These are phyloP conservation scores for Globisporangium paddicum DNA, from an alignment of 352 stramenopile genomes.

Conservation along the genomic window DNA sequence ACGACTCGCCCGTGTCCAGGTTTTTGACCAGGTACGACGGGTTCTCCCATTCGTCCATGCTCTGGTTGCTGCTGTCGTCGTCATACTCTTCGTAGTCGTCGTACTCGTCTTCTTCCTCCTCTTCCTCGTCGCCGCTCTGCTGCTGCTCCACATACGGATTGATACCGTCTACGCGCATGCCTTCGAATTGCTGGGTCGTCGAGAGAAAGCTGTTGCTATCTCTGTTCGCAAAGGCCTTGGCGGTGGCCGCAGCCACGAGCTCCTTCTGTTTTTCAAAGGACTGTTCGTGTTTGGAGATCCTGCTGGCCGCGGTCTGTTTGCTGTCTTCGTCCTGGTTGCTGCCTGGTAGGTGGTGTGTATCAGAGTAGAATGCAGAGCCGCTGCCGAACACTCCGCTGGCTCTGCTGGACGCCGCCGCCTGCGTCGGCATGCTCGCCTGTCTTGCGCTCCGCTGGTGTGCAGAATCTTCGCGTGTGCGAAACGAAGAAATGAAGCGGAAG, in stretches of 20 bases:
- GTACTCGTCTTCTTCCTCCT: slow-evolving; percentile 15
- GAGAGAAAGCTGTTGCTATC: slow-evolving; percentile 14
- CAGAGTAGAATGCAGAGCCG: background rate
- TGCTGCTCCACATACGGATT: slow-evolving; percentile 51
- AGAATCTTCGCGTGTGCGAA: background rate
- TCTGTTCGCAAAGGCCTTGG: slow-evolving; percentile 11
- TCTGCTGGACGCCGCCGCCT: background rate
- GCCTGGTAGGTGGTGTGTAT: background rate
- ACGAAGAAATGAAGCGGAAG: background rate
- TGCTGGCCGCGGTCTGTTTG: background rate
- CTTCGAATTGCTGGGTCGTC: background rate
- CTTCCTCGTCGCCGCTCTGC: slow-evolving; percentile 15
- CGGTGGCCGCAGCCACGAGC: slow-evolving; percentile 9
- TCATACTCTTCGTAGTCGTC: slow-evolving; percentile 15
- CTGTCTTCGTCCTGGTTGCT: slow-evolving; percentile 10
- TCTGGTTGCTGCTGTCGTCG: slow-evolving; percentile 13
- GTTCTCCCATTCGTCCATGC: slow-evolving; percentile 62
- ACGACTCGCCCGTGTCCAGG: slow-evolving; percentile 74
- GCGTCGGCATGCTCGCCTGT: slow-evolving; percentile 4
- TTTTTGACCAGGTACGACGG: slow-evolving; percentile 80
- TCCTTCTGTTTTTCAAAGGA: slow-evolving; percentile 13
- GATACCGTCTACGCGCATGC: slow-evolving; percentile 20
- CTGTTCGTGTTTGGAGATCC: slow-evolving; percentile 8
- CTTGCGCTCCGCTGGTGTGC: background rate
- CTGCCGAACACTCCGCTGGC: background rate